These are phyloP conservation scores for Alternaria gaisen DNA, from an alignment of 2,329 filamentous ascomycete genomes.

Conservation along the genomic window DNA sequence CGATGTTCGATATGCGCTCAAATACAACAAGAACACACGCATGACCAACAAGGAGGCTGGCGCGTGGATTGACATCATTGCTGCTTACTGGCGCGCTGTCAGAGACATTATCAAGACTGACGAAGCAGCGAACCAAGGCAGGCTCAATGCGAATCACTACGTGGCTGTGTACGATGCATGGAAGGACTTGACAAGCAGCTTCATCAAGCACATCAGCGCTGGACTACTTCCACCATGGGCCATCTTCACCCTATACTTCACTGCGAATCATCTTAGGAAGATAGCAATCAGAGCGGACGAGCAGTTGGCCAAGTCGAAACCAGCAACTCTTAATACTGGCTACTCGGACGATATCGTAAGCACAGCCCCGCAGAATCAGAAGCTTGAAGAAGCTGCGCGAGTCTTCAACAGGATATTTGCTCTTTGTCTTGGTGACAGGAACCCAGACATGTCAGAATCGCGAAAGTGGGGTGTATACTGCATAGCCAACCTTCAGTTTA, in stretches of 20 bases:
- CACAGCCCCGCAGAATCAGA: conserved; percentile 72
- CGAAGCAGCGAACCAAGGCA: conserved; percentile 59
- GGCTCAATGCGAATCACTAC: conserved; percentile 68
- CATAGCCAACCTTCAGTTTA: conserved; percentile 93
- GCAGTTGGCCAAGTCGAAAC: conserved; percentile 63
- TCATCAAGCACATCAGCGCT: conserved; percentile 83
- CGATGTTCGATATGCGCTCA: conserved; percentile 75
- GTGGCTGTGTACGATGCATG: conserved; percentile 85
- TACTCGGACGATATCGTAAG: conserved; percentile 85
- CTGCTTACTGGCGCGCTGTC: conserved; percentile 82
- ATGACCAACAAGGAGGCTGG: conserved; percentile 73
- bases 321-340: conserved; percentile 56
- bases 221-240: conserved; percentile 87
- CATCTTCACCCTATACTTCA: conserved; percentile 86
- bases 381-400: conserved; percentile 88
- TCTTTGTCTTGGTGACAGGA: conserved; percentile 86
- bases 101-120: conserved; percentile 75
- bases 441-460: conserved; percentile 79
- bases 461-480: conserved; percentile 99
- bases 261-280: conserved; percentile 83
- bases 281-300: conserved; percentile 93
- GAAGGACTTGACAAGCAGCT: conserved; percentile 80
- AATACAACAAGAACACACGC: conserved; percentile 67
- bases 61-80: conserved; percentile 89
- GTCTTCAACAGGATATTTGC: conserved; percentile 93